These are phyloP conservation scores for Gastrolobium bilobum DNA, from an alignment of 306 rosid species.

Conservation along the genomic window DNA sequence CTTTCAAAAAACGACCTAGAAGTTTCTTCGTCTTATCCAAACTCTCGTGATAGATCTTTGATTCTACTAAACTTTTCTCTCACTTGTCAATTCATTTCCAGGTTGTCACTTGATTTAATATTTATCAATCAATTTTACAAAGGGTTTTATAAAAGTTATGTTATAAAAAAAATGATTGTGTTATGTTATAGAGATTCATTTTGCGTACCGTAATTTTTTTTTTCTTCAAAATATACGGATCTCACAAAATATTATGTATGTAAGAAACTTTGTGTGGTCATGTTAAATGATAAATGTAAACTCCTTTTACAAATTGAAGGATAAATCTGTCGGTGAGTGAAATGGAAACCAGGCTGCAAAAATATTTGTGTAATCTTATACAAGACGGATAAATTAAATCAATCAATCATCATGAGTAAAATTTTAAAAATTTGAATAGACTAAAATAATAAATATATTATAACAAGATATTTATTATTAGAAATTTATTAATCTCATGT, in stretches of 20 bases:
- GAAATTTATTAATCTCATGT: too few species aligned
- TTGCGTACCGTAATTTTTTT: too few species aligned
- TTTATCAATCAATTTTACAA: not conserved
- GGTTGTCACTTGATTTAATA: not conserved
- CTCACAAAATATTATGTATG: too few species aligned
- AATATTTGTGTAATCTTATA: not conserved
- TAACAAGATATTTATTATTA: not conserved
- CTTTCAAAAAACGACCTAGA: not conserved
- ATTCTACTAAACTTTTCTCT: not conserved
- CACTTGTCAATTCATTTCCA: not conserved
- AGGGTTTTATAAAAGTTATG: too few species aligned
- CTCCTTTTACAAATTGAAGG: conserved; percentile 5
- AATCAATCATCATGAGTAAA: too few species aligned
- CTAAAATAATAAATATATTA: not conserved
- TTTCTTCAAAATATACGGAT: too few species aligned
- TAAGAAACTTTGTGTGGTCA: too few species aligned
- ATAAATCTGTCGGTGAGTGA: not conserved
- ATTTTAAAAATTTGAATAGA: too few species aligned
- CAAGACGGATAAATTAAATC: not conserved
- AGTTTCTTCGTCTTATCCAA: conserved; percentile 9
- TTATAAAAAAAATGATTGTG: too few species aligned
- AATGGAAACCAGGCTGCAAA: not conserved
- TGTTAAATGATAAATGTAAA: too few species aligned
- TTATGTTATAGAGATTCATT: too few species aligned
- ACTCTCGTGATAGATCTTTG: not conserved